These are phyloP conservation scores for Thalassiosira profunda DNA, from an alignment of 108 stramenopile species.

Conservation along the genomic window DNA sequence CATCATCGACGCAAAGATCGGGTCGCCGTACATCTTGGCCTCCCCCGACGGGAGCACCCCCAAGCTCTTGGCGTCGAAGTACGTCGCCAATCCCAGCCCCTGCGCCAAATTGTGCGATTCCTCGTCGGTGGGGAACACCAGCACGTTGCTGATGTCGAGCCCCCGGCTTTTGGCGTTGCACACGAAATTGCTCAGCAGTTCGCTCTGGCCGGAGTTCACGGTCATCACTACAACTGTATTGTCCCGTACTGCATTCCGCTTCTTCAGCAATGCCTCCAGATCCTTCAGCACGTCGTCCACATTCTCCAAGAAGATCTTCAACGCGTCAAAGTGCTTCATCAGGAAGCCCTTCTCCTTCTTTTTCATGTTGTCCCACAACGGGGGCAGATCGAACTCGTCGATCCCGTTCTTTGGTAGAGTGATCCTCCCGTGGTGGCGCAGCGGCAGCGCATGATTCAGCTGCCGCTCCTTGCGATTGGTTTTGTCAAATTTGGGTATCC, in stretches of 20 bases:
- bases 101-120: slow-evolving; percentile 26
- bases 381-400: slow-evolving; percentile 29
- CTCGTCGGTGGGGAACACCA: slow-evolving; percentile 49
- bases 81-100: slow-evolving; percentile 33
- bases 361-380: slow-evolving; percentile 19
- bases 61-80: slow-evolving; percentile 44
- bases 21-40: slow-evolving; percentile 59
- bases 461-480: slow-evolving; percentile 15
- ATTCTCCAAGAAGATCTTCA: slow-evolving; percentile 41
- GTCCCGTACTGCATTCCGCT: slow-evolving; percentile 28
- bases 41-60: slow-evolving; percentile 35
- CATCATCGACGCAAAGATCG: slow-evolving; percentile 62
- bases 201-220: slow-evolving; percentile 79
- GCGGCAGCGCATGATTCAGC: slow-evolving; percentile 22
- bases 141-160: slow-evolving; percentile 34
- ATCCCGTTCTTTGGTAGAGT: slow-evolving; percentile 28
- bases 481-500: slow-evolving; percentile 26
- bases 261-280: slow-evolving; percentile 15
- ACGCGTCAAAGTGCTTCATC: slow-evolving; percentile 38
- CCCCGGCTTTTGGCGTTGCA: slow-evolving; percentile 69
- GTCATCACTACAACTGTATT: slow-evolving; percentile 86
- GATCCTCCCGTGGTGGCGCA: slow-evolving; percentile 44
- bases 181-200: slow-evolving; percentile 79
- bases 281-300: slow-evolving; percentile 38
- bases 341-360: slow-evolving; percentile 27